Percentiles rank a stretch among this genome's conserved stretches.
Conservation (phyloP, 768 basidiomycete genomes). For the Boletales sp. region DNA sequence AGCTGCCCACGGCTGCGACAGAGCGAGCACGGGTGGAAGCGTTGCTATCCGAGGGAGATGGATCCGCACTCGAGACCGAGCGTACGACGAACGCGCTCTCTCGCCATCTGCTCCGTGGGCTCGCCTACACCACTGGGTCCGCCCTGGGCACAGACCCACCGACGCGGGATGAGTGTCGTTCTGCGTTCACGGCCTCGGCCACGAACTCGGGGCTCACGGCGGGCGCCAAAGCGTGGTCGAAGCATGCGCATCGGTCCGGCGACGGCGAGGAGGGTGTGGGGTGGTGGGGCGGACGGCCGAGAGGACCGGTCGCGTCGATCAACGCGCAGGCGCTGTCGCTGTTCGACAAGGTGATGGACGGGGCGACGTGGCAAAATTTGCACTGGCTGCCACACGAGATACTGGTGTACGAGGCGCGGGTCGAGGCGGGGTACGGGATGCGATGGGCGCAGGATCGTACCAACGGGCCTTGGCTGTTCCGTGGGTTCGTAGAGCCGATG, state of each 20-base stretch:
- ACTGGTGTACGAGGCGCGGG: slow-evolving; percentile 59
- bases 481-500: slow-evolving; percentile 66
- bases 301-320: slow-evolving; percentile 48
- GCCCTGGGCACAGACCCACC: slow-evolving; percentile 53
- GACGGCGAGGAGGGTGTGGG: slow-evolving; percentile 26
- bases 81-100: slow-evolving; percentile 33
- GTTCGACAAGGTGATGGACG: slow-evolving; percentile 51
- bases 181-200: slow-evolving; percentile 47
- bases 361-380: slow-evolving; percentile 58
- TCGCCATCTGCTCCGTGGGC: slow-evolving; percentile 45
- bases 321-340: slow-evolving; percentile 50
- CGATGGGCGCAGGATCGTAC: slow-evolving; percentile 56
- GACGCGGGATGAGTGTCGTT: slow-evolving; percentile 43
- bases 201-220: slow-evolving; percentile 53
- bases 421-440: slow-evolving; percentile 63
- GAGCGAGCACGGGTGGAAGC: slow-evolving; percentile 36
- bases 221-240: slow-evolving; percentile 65
- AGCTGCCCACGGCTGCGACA: slow-evolving; percentile 36
- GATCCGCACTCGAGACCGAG: slow-evolving; percentile 12
- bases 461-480: slow-evolving; percentile 44
- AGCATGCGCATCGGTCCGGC: slow-evolving; percentile 56
- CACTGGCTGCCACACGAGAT: slow-evolving; percentile 64
- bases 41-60: slow-evolving; percentile 9
- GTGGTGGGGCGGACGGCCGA: slow-evolving; percentile 56
- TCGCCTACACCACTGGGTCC: slow-evolving; percentile 60